Evolutionary conservation across 2,329 filamentous ascomycete species (phyloP), one percentile per base, ranked within the genome.

Genomic region (Pseudocercospora vitis): DNA sequence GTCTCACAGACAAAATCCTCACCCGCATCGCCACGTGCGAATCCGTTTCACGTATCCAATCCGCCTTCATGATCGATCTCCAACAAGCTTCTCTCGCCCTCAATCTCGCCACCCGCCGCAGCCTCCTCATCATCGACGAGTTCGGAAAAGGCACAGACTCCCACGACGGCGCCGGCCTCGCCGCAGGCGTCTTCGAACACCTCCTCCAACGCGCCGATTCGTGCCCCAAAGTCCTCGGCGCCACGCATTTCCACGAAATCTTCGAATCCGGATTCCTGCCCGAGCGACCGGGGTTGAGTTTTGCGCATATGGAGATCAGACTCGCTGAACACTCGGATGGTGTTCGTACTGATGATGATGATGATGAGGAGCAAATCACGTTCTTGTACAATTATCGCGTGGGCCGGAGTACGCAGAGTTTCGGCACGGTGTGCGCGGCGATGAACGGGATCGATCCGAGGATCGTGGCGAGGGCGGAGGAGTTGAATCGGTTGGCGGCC

Each of bases 1-100:
- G 94, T 0, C 73, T 97, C 29, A 96, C 92, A 0, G 94, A 97
- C 74, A 95, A 89, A 66, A 95, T 99, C 40, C 73, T 97, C 45
- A 95, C 91, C 1, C 84, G 91, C 16, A 87, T 96, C 45, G 83
- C 88, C 14, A 91, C 91, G 0, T 78, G 85, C 56, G 84, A 87
- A 63, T 84, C 81, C 12, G 82, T 87, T 1, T 86, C 84, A 2
- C 79, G 78, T 60, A 74, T 78, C 7, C 82, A 86, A 65, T 86
- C 83, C 62, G 81, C 83, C 3, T 87, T 87, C 69, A 85, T 85
- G 81, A 89, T 89, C 48, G 94, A 99, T 64, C 71, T 99, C 14
- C 89, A 94, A 63, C 92, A 99, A 66, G 84, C 94, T 8, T 85
- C 88, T 0, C 81, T 94, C 52, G 84, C 88, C 0, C 77, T 94